Evolutionary conservation across 345 rosid species (phyloP).

Genomic region (Anastatica hierochuntica): DNA sequence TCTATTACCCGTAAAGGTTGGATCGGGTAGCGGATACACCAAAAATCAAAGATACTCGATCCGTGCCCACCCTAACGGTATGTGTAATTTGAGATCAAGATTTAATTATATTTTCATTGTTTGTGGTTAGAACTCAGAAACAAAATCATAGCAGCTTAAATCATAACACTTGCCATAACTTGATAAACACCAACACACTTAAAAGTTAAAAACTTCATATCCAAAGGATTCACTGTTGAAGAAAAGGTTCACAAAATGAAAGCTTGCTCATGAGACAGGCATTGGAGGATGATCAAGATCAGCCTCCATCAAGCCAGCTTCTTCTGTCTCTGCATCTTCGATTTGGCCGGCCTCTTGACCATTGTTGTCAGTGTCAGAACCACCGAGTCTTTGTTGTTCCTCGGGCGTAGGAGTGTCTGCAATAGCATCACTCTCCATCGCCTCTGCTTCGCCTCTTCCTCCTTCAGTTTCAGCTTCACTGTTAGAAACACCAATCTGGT

Average conservation of each 20-base stretch:
- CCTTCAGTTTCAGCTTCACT: constrained; percentile 69
- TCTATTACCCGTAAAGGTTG: too few species aligned
- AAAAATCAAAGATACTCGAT: too few species aligned
- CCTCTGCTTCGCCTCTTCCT: constrained; percentile 45
- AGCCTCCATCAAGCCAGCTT: constrained; percentile 35
- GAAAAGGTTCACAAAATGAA: constrained; percentile 2
- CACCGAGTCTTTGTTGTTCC: constrained; percentile 64
- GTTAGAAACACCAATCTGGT: constrained; percentile 47
- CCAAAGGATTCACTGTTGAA: neutral
- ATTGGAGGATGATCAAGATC: constrained; percentile 18
- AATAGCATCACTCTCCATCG: constrained; percentile 50
- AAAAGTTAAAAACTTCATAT: neutral
- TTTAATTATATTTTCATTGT: too few species aligned
- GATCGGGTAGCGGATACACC: too few species aligned
- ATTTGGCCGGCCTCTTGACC: constrained; percentile 75
- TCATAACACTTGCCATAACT: too few species aligned
- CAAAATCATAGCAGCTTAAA: too few species aligned
- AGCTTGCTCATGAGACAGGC: constrained; percentile 2
- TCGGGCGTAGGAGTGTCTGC: constrained; percentile 51
- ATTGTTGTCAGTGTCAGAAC: constrained; percentile 51
- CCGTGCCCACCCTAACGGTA: too few species aligned
- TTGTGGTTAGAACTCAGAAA: too few species aligned
- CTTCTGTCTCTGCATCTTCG: constrained; percentile 79
- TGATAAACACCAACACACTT: neutral
- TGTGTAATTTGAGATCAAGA: too few species aligned